phyloP scores from a whole-genome alignment of 2,329 filamentous ascomycete species.

The Ascochyta viciae-villosae region DNA sequence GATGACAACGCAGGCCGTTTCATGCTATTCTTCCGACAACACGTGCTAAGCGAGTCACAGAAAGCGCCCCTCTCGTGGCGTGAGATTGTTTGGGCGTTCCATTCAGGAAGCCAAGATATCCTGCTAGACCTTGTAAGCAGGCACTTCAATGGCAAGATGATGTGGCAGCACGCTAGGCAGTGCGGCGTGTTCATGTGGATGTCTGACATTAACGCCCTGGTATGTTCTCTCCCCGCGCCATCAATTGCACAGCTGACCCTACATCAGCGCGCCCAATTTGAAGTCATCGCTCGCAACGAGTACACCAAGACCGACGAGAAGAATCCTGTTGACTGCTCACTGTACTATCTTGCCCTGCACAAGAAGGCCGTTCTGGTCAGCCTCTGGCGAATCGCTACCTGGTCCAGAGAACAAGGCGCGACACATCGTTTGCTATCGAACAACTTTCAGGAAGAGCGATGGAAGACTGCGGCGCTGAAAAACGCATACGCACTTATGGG shows the following conservation, averaged over 20 bases:
- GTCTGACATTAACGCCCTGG: constrained; percentile 75
- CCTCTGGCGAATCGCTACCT: constrained; percentile 91
- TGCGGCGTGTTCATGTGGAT: constrained; percentile 97
- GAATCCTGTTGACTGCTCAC: constrained; percentile 87
- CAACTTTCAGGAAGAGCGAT: constrained; percentile 85
- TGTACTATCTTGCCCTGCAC: constrained; percentile 88
- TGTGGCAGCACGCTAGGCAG: constrained; percentile 85
- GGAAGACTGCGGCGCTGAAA: constrained; percentile 89
- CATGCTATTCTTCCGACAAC: constrained; percentile 85
- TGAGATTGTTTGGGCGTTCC: constrained; percentile 86
- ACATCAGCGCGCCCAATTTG: constrained; percentile 78
- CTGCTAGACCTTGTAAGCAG: constrained; percentile 80
- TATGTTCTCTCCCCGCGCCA: constrained; percentile 53
- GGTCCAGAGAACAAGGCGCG: constrained; percentile 83
- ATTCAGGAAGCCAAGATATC: constrained; percentile 87
- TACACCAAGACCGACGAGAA: constrained; percentile 88
- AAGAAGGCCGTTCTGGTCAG: constrained; percentile 92
- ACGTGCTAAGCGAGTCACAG: constrained; percentile 70
- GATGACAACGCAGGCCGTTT: constrained; percentile 90
- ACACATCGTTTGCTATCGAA: constrained; percentile 85
- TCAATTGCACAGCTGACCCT: neutral
- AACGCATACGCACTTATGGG: constrained; percentile 96
- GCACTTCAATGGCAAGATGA: constrained; percentile 79
- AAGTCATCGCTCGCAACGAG: constrained; percentile 89
- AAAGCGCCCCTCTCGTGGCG: constrained; percentile 71